phyloP scores from a whole-genome alignment of 73 alveolate genomes.

The Paramecium biaurelia region DNA sequence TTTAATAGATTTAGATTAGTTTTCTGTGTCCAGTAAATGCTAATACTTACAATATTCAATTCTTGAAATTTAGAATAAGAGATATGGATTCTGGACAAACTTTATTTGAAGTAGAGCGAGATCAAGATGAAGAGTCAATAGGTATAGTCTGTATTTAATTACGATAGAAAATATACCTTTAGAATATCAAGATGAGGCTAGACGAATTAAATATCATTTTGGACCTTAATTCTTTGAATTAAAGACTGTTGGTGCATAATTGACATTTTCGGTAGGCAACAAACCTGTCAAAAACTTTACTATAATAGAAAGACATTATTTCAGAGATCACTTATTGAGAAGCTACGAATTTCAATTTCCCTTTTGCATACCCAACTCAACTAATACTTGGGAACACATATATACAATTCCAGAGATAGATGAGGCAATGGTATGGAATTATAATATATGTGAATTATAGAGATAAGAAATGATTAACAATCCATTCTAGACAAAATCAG shows the following conservation, averaged over 20 bases:
- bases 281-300: conserved; percentile 86
- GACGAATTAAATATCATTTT: conserved; percentile 86
- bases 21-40: conserved; percentile 81
- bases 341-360: conserved; percentile 87
- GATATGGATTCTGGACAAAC: conserved; percentile 78
- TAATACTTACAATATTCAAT: conserved; percentile 72
- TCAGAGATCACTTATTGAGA: conserved; percentile 78
- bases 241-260: conserved; percentile 80
- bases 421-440: conserved; percentile 60
- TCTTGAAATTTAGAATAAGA: conserved; percentile 74
- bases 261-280: conserved; percentile 79
- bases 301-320: conserved; percentile 95
- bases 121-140: conserved; percentile 60
- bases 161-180: conserved; percentile 49
- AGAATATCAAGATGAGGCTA: conserved; percentile 76
- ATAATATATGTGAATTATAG: not conserved
- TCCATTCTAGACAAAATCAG: conserved; percentile 96
- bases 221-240: conserved; percentile 90
- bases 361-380: conserved; percentile 95
- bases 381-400: conserved; percentile 96
- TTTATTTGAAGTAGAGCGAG: conserved; percentile 76
- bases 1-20: not conserved
- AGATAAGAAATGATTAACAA: conserved; percentile 82
- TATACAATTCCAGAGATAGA: conserved; percentile 86
- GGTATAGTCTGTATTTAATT: conserved; percentile 11